Evolutionary conservation across 2,329 filamentous ascomycete genomes (phyloP), one percentile per base, ranked within the genome.

Genomic region (Trichoderma arundinaceum): DNA sequence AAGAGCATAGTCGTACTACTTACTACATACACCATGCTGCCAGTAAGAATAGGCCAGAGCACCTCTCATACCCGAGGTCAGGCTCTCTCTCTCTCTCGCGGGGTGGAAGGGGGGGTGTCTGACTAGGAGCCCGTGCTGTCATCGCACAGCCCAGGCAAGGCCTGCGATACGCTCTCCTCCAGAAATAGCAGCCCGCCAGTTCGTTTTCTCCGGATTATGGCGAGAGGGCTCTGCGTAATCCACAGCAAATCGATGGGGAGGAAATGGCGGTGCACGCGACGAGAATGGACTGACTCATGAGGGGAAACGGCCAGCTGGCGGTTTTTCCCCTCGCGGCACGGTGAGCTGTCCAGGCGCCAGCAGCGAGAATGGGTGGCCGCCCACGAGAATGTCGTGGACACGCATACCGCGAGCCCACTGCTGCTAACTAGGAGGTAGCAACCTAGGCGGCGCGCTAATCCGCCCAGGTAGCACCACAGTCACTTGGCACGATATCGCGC

Each of bases 261-360:
- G 48, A 61, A 61, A 61, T 52, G 58, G 58, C 58, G 58, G 58
- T 61, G 58, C 58, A 39, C 48, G 10, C 19, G 28, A 22, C 17
- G 17, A 2, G 28, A 28, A 52, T 22, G 33, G 54, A 35, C 44
- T 61, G 58, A 61, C 58, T 61, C 58, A 51, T 61, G 58, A 61
- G 58, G 58, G 58, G 58, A 52, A 61, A 43, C 57, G 46, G 58
- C 58, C 58, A 61, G 58, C 58, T 61, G 46, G 46, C 58, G 46
- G 56, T 13, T 52, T n/a, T 17, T 56, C 52, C 57, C 57, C 57
- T 60, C 46, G 46, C 44, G 43, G 38, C 35, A 61, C 46, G 58
- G 58, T 43, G 35, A 61, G 58, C 58, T 52, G 38, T 61, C 48
- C 58, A 61, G n/a, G 58, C 58, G 58, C 58, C 58, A 33, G 54